phyloP scores from a whole-genome alignment of 169 alveolate genomes.

The Cryptosporidium sp. region DNA sequence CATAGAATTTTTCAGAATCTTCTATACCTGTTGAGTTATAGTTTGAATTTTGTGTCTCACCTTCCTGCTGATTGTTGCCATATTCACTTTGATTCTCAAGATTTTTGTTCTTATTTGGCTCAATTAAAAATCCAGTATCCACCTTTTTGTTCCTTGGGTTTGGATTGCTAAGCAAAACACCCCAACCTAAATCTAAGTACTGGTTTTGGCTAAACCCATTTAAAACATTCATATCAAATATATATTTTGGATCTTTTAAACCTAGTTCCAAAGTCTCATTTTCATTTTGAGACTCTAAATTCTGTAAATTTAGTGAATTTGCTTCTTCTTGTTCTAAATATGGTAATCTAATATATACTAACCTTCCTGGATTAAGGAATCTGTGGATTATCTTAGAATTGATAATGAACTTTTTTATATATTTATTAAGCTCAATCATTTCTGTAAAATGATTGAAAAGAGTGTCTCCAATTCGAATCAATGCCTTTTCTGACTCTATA shows the following conservation, averaged over 20 bases:
- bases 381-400: conserved; percentile 85
- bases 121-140: conserved; percentile 20
- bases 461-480: conserved; percentile 17
- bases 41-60: neutral
- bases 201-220: conserved; percentile 29
- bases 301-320: conserved; percentile 7
- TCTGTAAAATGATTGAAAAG: conserved; percentile 22
- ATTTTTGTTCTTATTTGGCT: conserved; percentile 4
- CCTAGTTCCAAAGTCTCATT: neutral
- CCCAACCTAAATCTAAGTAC: conserved; percentile 79
- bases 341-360: conserved; percentile 83
- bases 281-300: neutral
- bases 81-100: neutral
- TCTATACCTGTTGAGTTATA: neutral
- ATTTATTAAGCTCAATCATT: conserved; percentile 73
- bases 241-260: neutral
- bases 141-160: conserved; percentile 4
- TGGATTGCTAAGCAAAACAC: conserved; percentile 66
- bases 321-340: conserved; percentile 86
- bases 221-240: neutral
- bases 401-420: conserved; percentile 78
- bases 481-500: conserved; percentile 24
- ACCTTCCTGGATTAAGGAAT: conserved; percentile 88
- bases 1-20: neutral
- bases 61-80: neutral